A percentile compares a stretch with the other conserved stretches of the same genome.
Evolutionary conservation across 441 rosid genomes (phyloP).

Genomic region (Arabidopsis lyrata): DNA sequence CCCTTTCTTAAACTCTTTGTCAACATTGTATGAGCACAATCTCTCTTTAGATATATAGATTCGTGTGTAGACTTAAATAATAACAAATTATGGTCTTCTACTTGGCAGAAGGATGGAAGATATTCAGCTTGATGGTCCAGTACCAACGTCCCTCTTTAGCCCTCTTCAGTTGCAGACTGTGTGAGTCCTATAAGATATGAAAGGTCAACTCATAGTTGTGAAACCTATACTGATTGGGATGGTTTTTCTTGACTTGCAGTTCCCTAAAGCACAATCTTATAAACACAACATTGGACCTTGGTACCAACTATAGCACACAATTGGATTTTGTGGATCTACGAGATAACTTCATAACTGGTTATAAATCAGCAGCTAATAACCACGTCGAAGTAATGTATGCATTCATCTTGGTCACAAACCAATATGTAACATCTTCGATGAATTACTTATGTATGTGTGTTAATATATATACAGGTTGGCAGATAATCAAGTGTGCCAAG

Average conservation of each 20-base stretch:
- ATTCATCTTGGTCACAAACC: conserved; percentile 17
- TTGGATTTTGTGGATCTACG: conserved; percentile 63
- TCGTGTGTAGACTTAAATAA: not conserved
- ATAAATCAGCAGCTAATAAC: conserved; percentile 29
- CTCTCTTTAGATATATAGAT: not conserved
- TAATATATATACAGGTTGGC: conserved; percentile 52
- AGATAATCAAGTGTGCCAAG: conserved; percentile 61
- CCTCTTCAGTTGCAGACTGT: conserved; percentile 58
- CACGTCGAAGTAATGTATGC: conserved; percentile 51
- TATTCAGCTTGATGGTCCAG: conserved; percentile 55
- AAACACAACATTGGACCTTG: conserved; percentile 59
- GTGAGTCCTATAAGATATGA: conserved; percentile 50
- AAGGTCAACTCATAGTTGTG: not conserved
- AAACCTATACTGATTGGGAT: not conserved
- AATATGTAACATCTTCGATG: not conserved
- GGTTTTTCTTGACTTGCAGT: conserved; percentile 44
- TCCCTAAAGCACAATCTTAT: conserved; percentile 55
- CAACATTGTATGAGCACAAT: conserved; percentile 65
- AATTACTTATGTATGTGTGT: not conserved
- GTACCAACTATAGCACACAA: conserved; percentile 50
- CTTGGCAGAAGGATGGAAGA: conserved; percentile 68
- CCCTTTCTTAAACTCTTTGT: conserved; percentile 50
- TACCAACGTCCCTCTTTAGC: conserved; percentile 62
- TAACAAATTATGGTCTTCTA: not conserved
- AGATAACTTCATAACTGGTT: conserved; percentile 49